phyloP scores from a whole-genome alignment of 140 eudicot genomes.

The Ambrosia hybrid region DNA sequence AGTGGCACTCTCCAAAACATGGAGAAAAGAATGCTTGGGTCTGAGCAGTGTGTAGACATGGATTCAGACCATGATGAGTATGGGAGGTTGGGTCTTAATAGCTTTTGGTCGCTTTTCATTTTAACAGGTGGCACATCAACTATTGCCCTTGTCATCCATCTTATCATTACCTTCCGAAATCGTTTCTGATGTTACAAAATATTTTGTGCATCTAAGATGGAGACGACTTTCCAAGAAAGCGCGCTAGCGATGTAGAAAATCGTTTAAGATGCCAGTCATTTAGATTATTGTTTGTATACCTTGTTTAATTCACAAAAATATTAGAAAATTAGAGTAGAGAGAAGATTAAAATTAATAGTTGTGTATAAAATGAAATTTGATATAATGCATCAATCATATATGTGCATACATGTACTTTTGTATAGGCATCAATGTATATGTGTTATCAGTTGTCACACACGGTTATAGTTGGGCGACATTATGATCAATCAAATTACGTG shows the following conservation, averaged over 20 bases:
- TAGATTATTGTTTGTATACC: not conserved
- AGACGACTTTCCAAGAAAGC: conserved; percentile 24
- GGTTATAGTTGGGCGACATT: too few relatives aligned
- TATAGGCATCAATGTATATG: too few relatives aligned
- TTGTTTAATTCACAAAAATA: not conserved
- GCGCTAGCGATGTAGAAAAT: conserved; percentile 16
- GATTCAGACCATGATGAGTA: conserved; percentile 19
- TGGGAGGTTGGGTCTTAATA: conserved; percentile 44
- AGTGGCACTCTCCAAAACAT: conserved; percentile 36
- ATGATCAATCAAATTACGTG: too few relatives aligned
- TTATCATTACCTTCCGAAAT: conserved; percentile 18
- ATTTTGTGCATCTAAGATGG: not conserved
- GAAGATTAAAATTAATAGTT: too few relatives aligned
- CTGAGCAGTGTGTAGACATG: conserved; percentile 31
- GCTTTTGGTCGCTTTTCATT: conserved; percentile 46
- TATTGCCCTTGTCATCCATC: conserved; percentile 34
- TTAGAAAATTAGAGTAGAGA: too few relatives aligned
- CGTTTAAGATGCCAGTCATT: not conserved
- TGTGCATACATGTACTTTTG: too few relatives aligned
- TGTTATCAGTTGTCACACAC: too few relatives aligned
- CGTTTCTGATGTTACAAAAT: conserved; percentile 6
- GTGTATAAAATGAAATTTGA: too few relatives aligned
- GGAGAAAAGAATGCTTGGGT: conserved; percentile 41
- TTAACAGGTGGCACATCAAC: conserved; percentile 45
- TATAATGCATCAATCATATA: too few relatives aligned